phyloP scores from a whole-genome alignment of 768 basidiomycete species.

The Punctularia strigosozonata region DNA sequence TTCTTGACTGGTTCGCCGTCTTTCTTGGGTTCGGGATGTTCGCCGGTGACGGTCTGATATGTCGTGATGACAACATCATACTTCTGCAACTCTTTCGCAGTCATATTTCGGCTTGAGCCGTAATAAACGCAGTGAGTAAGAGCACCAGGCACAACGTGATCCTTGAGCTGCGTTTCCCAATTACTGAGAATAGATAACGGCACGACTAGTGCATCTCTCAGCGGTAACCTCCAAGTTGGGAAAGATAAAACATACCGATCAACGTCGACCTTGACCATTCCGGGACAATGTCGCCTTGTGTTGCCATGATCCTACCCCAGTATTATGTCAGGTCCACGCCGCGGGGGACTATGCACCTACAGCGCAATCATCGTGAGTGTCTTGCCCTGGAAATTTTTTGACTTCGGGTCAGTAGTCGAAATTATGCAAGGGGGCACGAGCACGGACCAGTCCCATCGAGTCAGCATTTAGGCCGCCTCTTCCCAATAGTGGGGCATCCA shows the following conservation, averaged over 20 bases:
- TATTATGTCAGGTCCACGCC: too few species aligned
- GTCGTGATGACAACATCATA: constrained; percentile 80
- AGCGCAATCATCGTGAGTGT: constrained; percentile 83
- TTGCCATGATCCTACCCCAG: constrained; percentile 67
- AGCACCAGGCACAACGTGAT: constrained; percentile 48
- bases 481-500: constrained; percentile 50
- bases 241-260: constrained; percentile 42
- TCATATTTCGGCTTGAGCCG: constrained; percentile 49
- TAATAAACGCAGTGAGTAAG: constrained; percentile 60
- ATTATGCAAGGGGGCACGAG: constrained; percentile 1
- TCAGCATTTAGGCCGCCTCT: constrained; percentile 84
- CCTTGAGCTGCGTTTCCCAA: constrained; percentile 76
- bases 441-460: constrained; percentile 66
- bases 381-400: constrained; percentile 51
- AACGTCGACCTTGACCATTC: constrained; percentile 61
- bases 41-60: constrained; percentile 59
- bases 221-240: background rate
- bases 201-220: constrained; percentile 34
- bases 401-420: background rate
- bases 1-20: constrained; percentile 32
- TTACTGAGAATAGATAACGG: constrained; percentile 81
- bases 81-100: constrained; percentile 43
- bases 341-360: too few species aligned
- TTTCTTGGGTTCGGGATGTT: constrained; percentile 27
- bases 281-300: constrained; percentile 47